These are phyloP conservation scores for Nicotiana attenuata DNA, from an alignment of 257 asterid species.

Conservation along the genomic window DNA sequence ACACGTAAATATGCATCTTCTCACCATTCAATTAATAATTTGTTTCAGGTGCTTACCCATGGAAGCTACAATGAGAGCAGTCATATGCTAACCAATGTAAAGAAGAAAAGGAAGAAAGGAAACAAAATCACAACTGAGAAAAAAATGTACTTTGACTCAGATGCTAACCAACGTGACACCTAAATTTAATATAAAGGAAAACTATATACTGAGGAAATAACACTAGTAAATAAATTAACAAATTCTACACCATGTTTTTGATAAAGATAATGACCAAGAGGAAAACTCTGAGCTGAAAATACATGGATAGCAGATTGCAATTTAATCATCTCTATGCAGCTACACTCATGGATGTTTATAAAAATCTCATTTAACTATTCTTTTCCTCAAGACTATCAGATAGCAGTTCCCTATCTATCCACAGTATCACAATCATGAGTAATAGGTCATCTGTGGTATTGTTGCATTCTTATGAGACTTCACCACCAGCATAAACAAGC, in stretches of 20 bases:
- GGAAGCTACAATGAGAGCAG: not conserved
- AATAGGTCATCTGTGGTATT: not conserved
- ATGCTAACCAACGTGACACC: not conserved
- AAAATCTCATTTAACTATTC: not conserved
- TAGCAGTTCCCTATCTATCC: constrained; percentile 1
- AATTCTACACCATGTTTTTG: not conserved
- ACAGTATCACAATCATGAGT: not conserved
- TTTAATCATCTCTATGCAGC: not conserved
- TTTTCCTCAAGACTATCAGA: not conserved
- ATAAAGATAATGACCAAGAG: not conserved
- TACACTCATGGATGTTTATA: not conserved
- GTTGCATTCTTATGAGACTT: not conserved
- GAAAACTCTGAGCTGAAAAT: not conserved
- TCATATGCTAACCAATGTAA: not conserved
- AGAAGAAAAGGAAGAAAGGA: not conserved
- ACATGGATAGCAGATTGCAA: not conserved
- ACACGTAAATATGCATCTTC: constrained; percentile 2
- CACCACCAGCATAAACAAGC: not conserved
- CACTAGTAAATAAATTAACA: not conserved
- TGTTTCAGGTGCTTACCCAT: not conserved
- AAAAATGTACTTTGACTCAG: not conserved
- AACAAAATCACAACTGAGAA: not conserved
- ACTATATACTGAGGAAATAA: not conserved
- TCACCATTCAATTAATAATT: not conserved
- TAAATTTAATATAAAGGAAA: not conserved